Evolutionary conservation across 129 eudicot genomes (phyloP).

Genomic region (Kitagawia praeruptora): DNA sequence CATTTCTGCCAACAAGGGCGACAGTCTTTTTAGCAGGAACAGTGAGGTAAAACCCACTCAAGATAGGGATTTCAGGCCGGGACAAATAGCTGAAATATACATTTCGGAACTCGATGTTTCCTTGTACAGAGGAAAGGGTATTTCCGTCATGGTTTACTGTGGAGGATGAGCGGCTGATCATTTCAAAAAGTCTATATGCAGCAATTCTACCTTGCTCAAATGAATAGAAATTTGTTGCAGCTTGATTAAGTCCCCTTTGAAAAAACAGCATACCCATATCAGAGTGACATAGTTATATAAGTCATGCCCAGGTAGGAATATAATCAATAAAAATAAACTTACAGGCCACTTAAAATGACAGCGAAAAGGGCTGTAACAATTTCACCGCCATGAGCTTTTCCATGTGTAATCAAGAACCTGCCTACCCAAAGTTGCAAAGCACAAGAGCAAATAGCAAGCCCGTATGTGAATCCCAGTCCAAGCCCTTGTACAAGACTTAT

Average conservation of each 20-base stretch:
- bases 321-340: slow-evolving; percentile 25
- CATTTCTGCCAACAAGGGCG: slow-evolving; percentile 97
- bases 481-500: slow-evolving; percentile 98
- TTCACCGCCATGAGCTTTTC: slow-evolving; percentile 90
- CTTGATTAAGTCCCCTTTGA: slow-evolving; percentile 86
- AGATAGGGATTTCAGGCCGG: slow-evolving; percentile 92
- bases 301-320: not conserved
- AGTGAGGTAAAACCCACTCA: slow-evolving; percentile 90
- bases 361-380: slow-evolving; percentile 82
- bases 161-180: slow-evolving; percentile 93
- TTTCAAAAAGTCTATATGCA: slow-evolving; percentile 90
- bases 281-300: not conserved
- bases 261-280: slow-evolving; percentile 16
- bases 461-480: slow-evolving; percentile 96
- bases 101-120: slow-evolving; percentile 84
- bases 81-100: slow-evolving; percentile 92
- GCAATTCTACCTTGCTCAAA: slow-evolving; percentile 98
- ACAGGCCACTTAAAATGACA: slow-evolving; percentile 94
- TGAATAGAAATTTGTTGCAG: slow-evolving; percentile 94
- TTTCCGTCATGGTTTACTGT: slow-evolving; percentile 67
- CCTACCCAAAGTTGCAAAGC: slow-evolving; percentile 98
- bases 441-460: slow-evolving; percentile 98
- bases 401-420: slow-evolving; percentile 68
- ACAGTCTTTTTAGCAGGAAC: slow-evolving; percentile 94
- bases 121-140: slow-evolving; percentile 67